A percentile compares a stretch with the other conserved stretches of the same genome.
These are phyloP conservation scores for Filobasidium uniguttulatum DNA, from an alignment of 1,284 basidiomycete species.

Conservation along the genomic window DNA sequence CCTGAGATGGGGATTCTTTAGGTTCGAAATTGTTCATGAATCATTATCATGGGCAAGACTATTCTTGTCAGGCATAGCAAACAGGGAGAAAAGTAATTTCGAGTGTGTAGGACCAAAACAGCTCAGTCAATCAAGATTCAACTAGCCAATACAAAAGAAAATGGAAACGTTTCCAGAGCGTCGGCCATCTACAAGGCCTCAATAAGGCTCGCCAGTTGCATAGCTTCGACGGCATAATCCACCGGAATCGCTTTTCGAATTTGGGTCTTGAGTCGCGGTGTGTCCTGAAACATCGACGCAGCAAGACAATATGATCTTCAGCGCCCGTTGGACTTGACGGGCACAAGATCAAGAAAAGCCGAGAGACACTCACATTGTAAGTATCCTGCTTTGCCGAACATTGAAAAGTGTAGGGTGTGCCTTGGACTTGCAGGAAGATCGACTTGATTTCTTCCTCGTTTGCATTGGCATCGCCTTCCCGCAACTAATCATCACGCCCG, in stretches of 20 bases:
- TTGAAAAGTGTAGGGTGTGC: slow-evolving; percentile 64
- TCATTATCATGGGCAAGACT: too few relatives aligned
- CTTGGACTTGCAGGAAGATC: slow-evolving; percentile 54
- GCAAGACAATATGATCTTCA: slow-evolving; percentile 8
- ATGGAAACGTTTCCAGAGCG: background rate
- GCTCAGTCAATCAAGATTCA: too few relatives aligned
- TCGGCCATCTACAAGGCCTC: slow-evolving; percentile 17
- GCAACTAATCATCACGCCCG: too few relatives aligned
- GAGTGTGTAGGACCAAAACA: too few relatives aligned
- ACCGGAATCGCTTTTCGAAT: slow-evolving; percentile 54
- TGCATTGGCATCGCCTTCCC: too few relatives aligned
- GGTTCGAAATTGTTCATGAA: too few relatives aligned
- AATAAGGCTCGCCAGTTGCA: slow-evolving; percentile 45
- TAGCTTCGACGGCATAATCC: slow-evolving; percentile 59
- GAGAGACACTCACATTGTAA: slow-evolving; percentile 53
- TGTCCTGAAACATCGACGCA: slow-evolving; percentile 44
- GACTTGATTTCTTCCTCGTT: too few relatives aligned
- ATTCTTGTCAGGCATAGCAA: too few relatives aligned
- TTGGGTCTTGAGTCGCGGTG: slow-evolving; percentile 64
- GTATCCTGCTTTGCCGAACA: slow-evolving; percentile 80
- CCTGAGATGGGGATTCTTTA: too few relatives aligned
- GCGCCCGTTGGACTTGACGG: background rate
- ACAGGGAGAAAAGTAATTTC: too few relatives aligned
- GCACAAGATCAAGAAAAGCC: background rate
- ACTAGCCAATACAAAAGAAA: too few relatives aligned